A percentile compares a stretch with the other conserved stretches of the same genome.
Conservation (phyloP, 805 yeast genomes). For the Starmerella floris region DNA sequence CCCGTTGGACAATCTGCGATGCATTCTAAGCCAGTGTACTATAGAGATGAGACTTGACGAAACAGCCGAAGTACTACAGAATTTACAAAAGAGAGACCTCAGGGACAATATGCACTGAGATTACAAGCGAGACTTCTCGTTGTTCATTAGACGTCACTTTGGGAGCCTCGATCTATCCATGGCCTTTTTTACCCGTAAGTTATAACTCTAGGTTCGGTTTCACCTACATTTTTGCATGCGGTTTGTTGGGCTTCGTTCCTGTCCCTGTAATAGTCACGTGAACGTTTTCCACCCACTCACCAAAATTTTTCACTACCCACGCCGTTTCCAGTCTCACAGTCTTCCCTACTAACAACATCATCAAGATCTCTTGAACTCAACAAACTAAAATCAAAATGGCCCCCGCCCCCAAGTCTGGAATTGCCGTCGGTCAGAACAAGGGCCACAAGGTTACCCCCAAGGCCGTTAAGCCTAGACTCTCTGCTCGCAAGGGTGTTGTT, state of each 20-base stretch:
- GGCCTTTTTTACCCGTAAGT: too few relatives aligned
- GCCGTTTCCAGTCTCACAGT: background rate
- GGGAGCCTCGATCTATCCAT: too few relatives aligned
- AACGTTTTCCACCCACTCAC: slow-evolving; percentile 8
- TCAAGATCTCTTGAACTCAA: background rate
- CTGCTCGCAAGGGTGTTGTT: slow-evolving; percentile 92
- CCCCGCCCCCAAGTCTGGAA: slow-evolving; percentile 39
- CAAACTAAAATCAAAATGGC: slow-evolving; percentile 15
- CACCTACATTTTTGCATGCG: too few relatives aligned
- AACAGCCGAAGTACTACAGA: too few relatives aligned
- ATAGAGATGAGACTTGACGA: too few relatives aligned
- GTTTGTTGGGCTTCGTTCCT: background rate
- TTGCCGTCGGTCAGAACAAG: slow-evolving; percentile 98
- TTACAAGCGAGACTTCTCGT: too few relatives aligned
- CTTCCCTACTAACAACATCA: background rate
- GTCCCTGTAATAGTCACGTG: slow-evolving; percentile 8
- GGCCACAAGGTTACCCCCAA: slow-evolving; percentile 91
- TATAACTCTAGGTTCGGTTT: too few relatives aligned
- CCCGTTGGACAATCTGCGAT: too few relatives aligned
- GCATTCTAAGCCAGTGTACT: too few relatives aligned
- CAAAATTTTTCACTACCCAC: slow-evolving; percentile 14
- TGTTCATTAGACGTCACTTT: too few relatives aligned
- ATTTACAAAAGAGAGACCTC: too few relatives aligned
- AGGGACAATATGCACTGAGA: too few relatives aligned
- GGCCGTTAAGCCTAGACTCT: slow-evolving; percentile 75